A percentile compares a stretch with the other conserved stretches of the same genome.
These are phyloP conservation scores for Geotrichum fermentans DNA, from an alignment of 1,139 yeast species.

Conservation along the genomic window DNA sequence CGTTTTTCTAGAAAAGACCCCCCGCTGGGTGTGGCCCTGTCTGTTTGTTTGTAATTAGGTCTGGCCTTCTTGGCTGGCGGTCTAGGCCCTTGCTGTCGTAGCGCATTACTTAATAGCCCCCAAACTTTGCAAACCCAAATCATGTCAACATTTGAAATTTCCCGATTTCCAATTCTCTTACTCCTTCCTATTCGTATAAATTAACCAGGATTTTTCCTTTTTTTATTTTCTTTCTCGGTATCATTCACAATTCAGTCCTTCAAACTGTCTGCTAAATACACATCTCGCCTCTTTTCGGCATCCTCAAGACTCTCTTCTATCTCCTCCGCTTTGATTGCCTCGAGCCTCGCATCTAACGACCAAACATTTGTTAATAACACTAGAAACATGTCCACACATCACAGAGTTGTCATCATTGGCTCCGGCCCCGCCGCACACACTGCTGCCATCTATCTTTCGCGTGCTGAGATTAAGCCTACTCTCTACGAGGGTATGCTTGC, in stretches of 20 bases:
- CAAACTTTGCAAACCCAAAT: no score
- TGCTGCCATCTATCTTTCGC: slow-evolving; percentile 91
- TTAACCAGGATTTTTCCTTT: neutral
- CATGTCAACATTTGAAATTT: no score
- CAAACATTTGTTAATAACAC: slow-evolving; percentile 3
- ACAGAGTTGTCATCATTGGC: slow-evolving; percentile 87
- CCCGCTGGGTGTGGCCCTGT: no score
- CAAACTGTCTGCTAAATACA: slow-evolving; percentile 16
- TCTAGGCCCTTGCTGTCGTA: no score
- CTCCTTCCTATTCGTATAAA: slow-evolving; percentile 2
- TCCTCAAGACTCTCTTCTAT: slow-evolving; percentile 11
- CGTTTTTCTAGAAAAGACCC: no score
- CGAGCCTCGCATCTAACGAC: slow-evolving; percentile 3
- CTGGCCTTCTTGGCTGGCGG: no score
- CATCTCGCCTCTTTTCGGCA: slow-evolving; percentile 17
- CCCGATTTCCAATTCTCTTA: no score
- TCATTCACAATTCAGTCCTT: slow-evolving; percentile 10
- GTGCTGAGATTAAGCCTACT: slow-evolving; percentile 94
- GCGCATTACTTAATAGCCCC: no score
- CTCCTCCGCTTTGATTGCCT: slow-evolving; percentile 16
- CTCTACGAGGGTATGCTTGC: slow-evolving; percentile 95
- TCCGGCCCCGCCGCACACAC: slow-evolving; percentile 99
- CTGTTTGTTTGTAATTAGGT: no score
- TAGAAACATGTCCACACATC: slow-evolving; percentile 45
- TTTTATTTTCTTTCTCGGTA: neutral